Conservation (phyloP, 192 early-diverging fungal genomes). For the Chytriomyces confervae region DNA sequence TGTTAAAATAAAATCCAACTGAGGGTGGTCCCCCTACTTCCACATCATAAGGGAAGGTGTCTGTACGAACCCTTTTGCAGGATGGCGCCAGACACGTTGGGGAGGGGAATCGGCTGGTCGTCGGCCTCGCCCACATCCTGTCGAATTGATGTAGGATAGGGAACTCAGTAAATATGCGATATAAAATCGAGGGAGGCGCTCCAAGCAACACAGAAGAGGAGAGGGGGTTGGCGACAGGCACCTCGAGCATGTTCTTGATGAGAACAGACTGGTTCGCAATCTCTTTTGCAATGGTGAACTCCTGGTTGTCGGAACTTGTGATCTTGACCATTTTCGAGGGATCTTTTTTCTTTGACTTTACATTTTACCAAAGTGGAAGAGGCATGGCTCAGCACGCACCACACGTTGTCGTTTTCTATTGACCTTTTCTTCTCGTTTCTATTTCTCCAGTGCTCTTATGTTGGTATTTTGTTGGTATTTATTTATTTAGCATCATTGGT, state of each 20-base stretch:
- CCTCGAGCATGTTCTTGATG: slow-evolving; percentile 71
- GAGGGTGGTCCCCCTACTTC: too few relatives aligned
- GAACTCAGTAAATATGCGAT: too few relatives aligned
- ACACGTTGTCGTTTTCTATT: not conserved
- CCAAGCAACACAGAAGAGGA: not conserved
- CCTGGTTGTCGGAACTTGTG: slow-evolving; percentile 57
- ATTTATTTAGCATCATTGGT: not conserved
- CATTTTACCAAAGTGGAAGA: not conserved
- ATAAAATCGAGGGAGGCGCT: too few relatives aligned
- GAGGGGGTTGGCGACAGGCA: not conserved
- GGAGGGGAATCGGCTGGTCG: slow-evolving; percentile 76
- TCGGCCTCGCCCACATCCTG: slow-evolving; percentile 49
- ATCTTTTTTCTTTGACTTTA: not conserved
- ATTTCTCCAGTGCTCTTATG: not conserved
- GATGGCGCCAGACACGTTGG: slow-evolving; percentile 89
- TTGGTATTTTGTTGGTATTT: not conserved
- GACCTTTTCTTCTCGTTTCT: not conserved
- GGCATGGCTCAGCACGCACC: not conserved
- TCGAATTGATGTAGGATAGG: not conserved
- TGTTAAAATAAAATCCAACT: not conserved
- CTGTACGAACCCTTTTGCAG: slow-evolving; percentile 68
- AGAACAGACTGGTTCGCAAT: slow-evolving; percentile 62
- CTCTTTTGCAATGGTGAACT: slow-evolving; percentile 64
- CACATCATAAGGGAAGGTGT: too few relatives aligned
- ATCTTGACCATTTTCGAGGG: slow-evolving; percentile 52